Evolutionary conservation across 2,329 filamentous ascomycete species (phyloP), one percentile per base, ranked within the genome.

Genomic region (Xylariaceae sp.): DNA sequence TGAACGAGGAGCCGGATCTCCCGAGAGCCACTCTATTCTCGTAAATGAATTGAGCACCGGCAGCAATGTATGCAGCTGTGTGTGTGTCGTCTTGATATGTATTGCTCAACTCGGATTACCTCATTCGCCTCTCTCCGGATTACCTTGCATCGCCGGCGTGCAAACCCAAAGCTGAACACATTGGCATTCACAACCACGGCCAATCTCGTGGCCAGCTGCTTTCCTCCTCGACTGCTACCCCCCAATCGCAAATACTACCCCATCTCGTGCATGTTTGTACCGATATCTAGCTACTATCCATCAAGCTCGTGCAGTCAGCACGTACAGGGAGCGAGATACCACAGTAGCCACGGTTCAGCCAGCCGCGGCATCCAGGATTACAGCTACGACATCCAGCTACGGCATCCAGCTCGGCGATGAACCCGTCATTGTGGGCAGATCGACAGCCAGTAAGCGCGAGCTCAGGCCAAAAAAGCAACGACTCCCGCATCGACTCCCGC

Each of bases 1-100:
- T 48, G 51, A 51, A 42, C 45, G 51, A 51, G 44, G 22, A 48
- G 41, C 36, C 45, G 41, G 48, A 40, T 44, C 48, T 42, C 51
- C 51, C 53, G 44, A 53, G 44, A 47, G 44, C 40, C 18, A 32
- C 47, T 45, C 18, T 47, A 15, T 42, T 45, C 36, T 35, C 41
- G 35, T 38, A 38, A 27, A 27, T 27, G 22, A 19, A 35, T 35
- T 42, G 47, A 39, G 18, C 12, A 15, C 22, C 17, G 31, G 27
- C 43, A 12, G 39, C 19, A 38, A 41, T 22, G 36, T 42, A 42
- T 17, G 27, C 43, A 12, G 39, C 19, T 41, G 38, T 22, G 36
- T 42, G 42, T 17, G 35, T 38, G 30, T 47, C 43, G 41, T 45
- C 48, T 39, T 53, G 45, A 39, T 40, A 48, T 27, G 22, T 27